Evolutionary conservation across 345 rosid genomes (phyloP), one percentile per base, ranked within the genome.

Genomic region (Microthlaspi erraticum): DNA sequence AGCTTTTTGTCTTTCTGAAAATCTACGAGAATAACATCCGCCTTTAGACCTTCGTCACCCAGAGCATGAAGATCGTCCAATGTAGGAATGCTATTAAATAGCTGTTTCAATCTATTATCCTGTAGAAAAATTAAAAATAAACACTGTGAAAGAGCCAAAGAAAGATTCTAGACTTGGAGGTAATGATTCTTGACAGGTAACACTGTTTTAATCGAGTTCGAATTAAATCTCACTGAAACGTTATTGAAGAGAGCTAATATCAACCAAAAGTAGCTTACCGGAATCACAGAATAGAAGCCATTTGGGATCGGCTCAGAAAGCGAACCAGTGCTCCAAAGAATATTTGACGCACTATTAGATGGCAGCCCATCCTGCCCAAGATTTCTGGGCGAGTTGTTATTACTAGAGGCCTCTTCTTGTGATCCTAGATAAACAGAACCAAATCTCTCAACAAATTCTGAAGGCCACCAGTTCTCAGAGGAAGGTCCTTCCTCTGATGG

Each of bases 251-350:
- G 37, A 45, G 36, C 43, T 26, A 44, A 54, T 46, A 54, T 46
- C 66, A 69, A 46, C 32, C 12, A 53, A 45, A 62, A 7, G 74
- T 18, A 69, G 20, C 85, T 87, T 77, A 87, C 95, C 59, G 88
- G 95, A 59, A 81, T 82, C 70, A 91, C 84, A 36, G 85, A 94
- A 70, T 91, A 91, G 81, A 94, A 94, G 62, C 98, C 97, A 81
- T 89, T 89, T 48, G 98, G 98, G 39, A 92, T 90, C 2, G 81
- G 85, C 31, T 87, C 91, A 57, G 88, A 83, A 59, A 92, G 92
- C 70, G 86, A 83, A 76, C 97, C 96, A 23, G 88, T 92, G 77
- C 79, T 92, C 98, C 97, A 95, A 29, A 92, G 95, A 71, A 81
- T 81, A 82, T 92, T 90, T 3, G 99, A 92, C 13, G 94, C 96